Conservation (phyloP, 371 early-diverging fungal species). For the Syncephalis fuscata region DNA sequence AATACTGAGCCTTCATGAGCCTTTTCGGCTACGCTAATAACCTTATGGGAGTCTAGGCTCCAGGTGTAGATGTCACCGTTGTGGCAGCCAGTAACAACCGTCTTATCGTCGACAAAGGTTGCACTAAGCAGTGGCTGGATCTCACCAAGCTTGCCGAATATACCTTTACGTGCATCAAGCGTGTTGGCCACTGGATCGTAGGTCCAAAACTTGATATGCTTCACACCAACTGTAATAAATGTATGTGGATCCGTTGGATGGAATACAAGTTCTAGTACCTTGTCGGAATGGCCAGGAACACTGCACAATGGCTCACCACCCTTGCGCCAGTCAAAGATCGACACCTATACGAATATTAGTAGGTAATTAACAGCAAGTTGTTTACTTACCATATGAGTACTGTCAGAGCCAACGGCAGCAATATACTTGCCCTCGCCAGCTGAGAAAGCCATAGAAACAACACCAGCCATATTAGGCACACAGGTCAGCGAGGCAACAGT, state of each 20-base stretch:
- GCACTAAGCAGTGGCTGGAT: not conserved
- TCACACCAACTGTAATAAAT: not conserved
- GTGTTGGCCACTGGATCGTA: not conserved
- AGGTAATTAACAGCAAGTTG: not conserved
- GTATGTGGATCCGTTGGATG: not conserved
- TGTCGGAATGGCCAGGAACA: not conserved
- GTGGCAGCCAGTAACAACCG: not conserved
- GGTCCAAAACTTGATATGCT: not conserved
- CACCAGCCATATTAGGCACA: not conserved
- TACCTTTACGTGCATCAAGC: not conserved
- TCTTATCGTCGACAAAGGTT: not conserved
- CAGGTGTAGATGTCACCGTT: not conserved
- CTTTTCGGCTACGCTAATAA: not conserved
- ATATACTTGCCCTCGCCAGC: not conserved
- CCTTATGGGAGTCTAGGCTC: not conserved
- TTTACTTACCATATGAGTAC: not conserved
- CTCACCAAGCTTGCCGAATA: not conserved
- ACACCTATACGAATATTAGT: not conserved
- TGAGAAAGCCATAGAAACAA: not conserved
- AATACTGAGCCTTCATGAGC: not conserved
- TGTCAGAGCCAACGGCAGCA: not conserved
- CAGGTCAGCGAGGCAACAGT: not conserved
- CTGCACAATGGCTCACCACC: not conserved
- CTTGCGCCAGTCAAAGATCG: not conserved
- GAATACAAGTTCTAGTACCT: conserved; percentile 1